Evolutionary conservation across 2,329 filamentous ascomycete genomes (phyloP).

Genomic region (Pyricularia grisea): DNA sequence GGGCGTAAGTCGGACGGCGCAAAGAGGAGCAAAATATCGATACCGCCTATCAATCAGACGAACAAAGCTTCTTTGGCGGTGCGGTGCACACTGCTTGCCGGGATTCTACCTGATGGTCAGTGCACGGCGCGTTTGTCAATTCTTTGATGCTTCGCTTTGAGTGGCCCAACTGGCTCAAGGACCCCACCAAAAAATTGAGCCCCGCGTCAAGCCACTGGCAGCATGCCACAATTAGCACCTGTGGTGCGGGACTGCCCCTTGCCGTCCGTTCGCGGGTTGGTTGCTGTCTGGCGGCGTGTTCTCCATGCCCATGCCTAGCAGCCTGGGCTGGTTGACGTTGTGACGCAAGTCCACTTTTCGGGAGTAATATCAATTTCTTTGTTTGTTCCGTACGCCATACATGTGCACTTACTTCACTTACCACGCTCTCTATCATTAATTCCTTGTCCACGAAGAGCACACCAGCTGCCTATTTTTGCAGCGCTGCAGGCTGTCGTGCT

Average conservation of each 20-base stretch:
- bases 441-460: neutral
- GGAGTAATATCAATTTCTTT: neutral
- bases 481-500: neutral
- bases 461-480: neutral
- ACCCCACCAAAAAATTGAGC: neutral
- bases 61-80: neutral
- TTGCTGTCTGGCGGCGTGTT: neutral
- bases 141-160: neutral
- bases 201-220: neutral
- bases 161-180: neutral
- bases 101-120: neutral
- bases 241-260: neutral
- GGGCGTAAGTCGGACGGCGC: neutral
- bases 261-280: neutral
- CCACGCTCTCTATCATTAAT: neutral
- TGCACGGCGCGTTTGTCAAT: neutral
- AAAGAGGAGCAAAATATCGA: neutral
- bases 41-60: neutral
- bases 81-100: neutral
- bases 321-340: neutral
- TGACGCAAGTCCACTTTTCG: constrained; percentile 1
- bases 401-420: neutral
- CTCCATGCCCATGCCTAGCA: neutral
- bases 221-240: neutral
- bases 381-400: neutral